A percentile compares a stretch with the other conserved stretches of the same genome.
phyloP scores from a whole-genome alignment of 441 rosid species.

The Daphne laureola region DNA sequence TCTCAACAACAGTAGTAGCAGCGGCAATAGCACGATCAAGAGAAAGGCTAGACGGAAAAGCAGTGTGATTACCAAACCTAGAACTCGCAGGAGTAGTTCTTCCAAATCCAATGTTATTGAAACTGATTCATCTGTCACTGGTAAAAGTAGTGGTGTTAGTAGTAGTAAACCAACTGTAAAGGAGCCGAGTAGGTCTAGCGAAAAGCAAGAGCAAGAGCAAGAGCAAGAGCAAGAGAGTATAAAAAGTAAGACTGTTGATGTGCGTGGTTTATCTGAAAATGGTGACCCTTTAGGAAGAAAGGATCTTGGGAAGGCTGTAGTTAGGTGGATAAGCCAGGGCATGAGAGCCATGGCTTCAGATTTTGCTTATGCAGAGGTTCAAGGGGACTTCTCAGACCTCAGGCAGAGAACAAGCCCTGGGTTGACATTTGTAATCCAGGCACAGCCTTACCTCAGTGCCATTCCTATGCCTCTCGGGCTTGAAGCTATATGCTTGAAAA shows the following conservation, averaged over 20 bases:
- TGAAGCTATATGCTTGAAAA: constrained; percentile 80
- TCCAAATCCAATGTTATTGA: background rate
- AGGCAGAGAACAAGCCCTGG: constrained; percentile 73
- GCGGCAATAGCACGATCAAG: constrained; percentile 26
- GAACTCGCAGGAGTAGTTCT: constrained; percentile 4
- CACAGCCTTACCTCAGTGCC: constrained; percentile 80
- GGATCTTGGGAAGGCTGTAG: constrained; percentile 74
- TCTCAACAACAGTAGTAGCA: constrained; percentile 21
- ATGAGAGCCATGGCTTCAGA: constrained; percentile 85
- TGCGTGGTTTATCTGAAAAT: constrained; percentile 45
- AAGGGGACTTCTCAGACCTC: constrained; percentile 74
- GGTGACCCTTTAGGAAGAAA: constrained; percentile 85
- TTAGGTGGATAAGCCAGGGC: constrained; percentile 73
- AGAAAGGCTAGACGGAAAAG: constrained; percentile 33
- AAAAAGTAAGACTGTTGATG: constrained; percentile 21
- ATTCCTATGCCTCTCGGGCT: constrained; percentile 79
- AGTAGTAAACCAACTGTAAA: constrained; percentile 10
- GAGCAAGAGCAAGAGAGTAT: constrained; percentile 15
- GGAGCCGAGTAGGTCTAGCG: constrained; percentile 3
- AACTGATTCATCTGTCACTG: constrained; percentile 3
- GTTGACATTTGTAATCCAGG: constrained; percentile 78
- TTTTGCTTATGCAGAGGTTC: constrained; percentile 66
- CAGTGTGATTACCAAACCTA: constrained; percentile 21
- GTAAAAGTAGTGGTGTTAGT: constrained; percentile 10
- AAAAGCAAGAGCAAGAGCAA: constrained; percentile 17